Percentiles rank a stretch among this genome's conserved stretches.
phyloP scores from a whole-genome alignment of 306 rosid species.

The Trichosanthes truncata region DNA sequence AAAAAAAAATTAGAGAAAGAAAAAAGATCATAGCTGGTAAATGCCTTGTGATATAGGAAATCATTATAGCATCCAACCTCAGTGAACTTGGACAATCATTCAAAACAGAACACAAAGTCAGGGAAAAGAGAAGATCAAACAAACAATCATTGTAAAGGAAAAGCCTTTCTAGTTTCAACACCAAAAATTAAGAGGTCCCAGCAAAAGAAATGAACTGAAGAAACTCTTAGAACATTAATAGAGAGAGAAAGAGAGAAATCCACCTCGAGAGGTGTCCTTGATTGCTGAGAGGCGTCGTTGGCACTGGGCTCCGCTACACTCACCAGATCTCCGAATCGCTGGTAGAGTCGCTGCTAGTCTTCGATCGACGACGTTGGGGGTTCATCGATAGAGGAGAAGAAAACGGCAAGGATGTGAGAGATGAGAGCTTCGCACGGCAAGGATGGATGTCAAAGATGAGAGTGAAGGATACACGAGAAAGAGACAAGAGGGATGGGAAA shows the following conservation, averaged over 20 bases:
- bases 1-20: neutral
- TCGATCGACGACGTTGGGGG: too few relatives aligned
- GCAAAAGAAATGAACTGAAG: conserved; percentile 11
- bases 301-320: too few relatives aligned
- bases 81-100: neutral
- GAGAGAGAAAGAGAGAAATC: conserved; percentile 14
- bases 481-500: too few relatives aligned
- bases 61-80: neutral
- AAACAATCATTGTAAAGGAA: neutral
- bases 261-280: too few relatives aligned
- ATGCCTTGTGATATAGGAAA: neutral
- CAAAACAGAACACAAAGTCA: neutral
- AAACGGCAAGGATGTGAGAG: too few relatives aligned
- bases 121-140: neutral
- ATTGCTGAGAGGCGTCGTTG: too few relatives aligned
- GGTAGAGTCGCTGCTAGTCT: too few relatives aligned
- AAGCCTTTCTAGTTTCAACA: neutral
- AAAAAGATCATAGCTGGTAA: neutral
- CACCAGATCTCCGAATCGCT: too few relatives aligned
- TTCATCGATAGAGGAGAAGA: too few relatives aligned
- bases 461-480: too few relatives aligned
- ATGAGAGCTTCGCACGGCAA: too few relatives aligned
- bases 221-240: neutral
- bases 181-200: neutral
- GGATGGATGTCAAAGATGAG: too few relatives aligned